A percentile compares a stretch with the other conserved stretches of the same genome.
Evolutionary conservation across 177 flowering plant species (phyloP).

Genomic region (Vitis hybrid): DNA sequence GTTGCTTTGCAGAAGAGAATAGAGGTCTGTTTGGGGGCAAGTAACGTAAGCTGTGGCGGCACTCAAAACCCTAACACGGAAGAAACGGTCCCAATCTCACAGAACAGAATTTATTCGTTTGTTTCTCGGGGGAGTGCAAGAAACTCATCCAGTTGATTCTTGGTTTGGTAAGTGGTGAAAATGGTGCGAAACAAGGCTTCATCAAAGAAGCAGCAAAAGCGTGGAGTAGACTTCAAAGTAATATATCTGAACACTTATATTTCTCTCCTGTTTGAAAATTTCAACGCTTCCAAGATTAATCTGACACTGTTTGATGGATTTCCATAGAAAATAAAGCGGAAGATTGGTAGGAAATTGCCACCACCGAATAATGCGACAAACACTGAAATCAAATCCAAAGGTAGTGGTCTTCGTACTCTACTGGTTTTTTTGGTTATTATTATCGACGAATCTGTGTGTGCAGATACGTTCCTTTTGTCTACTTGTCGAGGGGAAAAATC

Average conservation of each 20-base stretch:
- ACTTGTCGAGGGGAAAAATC: no score
- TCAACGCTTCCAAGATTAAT: no score
- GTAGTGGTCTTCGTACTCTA: slow-evolving; percentile 21
- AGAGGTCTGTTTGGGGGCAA: no score
- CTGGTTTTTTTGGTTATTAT: not conserved
- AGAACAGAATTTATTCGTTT: no score
- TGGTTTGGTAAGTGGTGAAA: not conserved
- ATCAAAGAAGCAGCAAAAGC: slow-evolving; percentile 49
- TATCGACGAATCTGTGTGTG: not conserved
- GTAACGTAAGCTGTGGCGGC: no score
- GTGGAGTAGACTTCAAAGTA: slow-evolving; percentile 70
- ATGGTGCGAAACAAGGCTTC: slow-evolving; percentile 50
- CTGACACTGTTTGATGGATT: not conserved
- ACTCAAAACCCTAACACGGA: no score
- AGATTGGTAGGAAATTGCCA: slow-evolving; percentile 84
- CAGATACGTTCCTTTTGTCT: no score
- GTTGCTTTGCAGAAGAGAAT: no score
- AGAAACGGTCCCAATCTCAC: no score
- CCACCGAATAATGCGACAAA: slow-evolving; percentile 80
- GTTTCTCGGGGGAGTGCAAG: no score
- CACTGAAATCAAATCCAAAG: slow-evolving; percentile 82
- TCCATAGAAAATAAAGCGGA: slow-evolving; percentile 80
- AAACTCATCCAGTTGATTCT: no score
- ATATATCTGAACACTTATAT: not conserved
- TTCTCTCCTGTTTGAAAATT: not conserved